phyloP scores from a whole-genome alignment of 257 asterid genomes.

The Gentiana dahurica region DNA sequence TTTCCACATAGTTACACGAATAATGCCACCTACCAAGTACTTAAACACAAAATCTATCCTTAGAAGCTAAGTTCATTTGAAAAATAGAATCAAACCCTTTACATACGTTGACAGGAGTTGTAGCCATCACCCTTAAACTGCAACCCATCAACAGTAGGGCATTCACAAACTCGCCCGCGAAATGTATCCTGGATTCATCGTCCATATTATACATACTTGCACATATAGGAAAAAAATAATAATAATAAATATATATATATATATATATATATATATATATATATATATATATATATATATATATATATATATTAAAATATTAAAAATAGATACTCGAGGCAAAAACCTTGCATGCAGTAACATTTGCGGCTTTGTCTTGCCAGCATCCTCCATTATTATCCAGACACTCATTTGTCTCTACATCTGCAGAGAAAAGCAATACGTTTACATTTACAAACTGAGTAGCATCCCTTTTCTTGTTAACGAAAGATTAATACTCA shows the following conservation, averaged over 20 bases:
- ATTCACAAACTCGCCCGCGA: conserved; percentile 75
- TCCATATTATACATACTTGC: conserved; percentile 2
- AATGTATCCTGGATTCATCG: conserved; percentile 51
- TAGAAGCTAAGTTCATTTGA: too few species aligned
- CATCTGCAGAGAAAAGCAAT: conserved; percentile 29
- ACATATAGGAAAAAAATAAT: background rate
- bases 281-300: background rate
- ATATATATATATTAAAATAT: background rate
- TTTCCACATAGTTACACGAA: background rate
- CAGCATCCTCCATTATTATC: conserved; percentile 83
- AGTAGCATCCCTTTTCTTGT: conserved; percentile 1
- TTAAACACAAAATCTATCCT: too few species aligned
- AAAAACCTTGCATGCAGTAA: conserved; percentile 75
- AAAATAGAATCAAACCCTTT: conserved; percentile 1
- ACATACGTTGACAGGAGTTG: conserved; percentile 50
- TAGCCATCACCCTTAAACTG: conserved; percentile 78
- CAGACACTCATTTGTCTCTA: conserved; percentile 74
- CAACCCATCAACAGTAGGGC: conserved; percentile 71
- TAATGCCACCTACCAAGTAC: background rate
- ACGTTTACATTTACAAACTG: background rate
- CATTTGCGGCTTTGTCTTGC: conserved; percentile 51
- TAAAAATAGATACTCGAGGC: conserved; percentile 2
- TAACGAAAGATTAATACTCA: conserved; percentile 12
- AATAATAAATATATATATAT: background rate
- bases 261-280: background rate